phyloP scores from a whole-genome alignment of 2,329 filamentous ascomycete species.

The Berkeleyomyces rouxiae region DNA sequence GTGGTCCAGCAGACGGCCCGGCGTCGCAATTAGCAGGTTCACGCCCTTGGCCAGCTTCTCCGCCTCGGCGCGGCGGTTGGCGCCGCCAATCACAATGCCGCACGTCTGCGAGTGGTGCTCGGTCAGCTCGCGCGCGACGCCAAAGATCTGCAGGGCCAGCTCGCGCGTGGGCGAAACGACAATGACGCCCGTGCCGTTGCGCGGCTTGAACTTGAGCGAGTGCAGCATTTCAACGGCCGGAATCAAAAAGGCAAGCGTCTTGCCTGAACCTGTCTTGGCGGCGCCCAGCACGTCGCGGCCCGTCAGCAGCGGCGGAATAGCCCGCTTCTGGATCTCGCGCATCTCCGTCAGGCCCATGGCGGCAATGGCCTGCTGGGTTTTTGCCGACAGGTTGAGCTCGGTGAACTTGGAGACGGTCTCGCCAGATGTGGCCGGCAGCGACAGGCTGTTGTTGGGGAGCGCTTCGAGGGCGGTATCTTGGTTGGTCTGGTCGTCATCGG shows the following conservation, averaged over 20 bases:
- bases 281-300: conserved; percentile 87
- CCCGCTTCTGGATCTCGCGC: conserved; percentile 83
- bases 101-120: conserved; percentile 85
- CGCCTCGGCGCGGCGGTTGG: conserved; percentile 76
- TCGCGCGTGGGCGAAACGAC: conserved; percentile 88
- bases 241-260: conserved; percentile 87
- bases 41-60: conserved; percentile 91
- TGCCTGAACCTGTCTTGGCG: conserved; percentile 90
- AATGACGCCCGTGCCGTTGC: conserved; percentile 84
- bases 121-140: conserved; percentile 86
- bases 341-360: conserved; percentile 91
- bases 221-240: conserved; percentile 87
- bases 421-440: conserved; percentile 40
- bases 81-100: conserved; percentile 90
- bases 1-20: conserved; percentile 83
- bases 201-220: conserved; percentile 80
- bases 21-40: conserved; percentile 86
- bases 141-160: conserved; percentile 88
- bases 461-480: conserved; percentile 21
- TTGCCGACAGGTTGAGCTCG: conserved; percentile 72
- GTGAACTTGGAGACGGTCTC: conserved; percentile 53
- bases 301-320: conserved; percentile 74
- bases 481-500: conserved; percentile 15
- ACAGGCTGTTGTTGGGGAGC: conserved; percentile 26
- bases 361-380: conserved; percentile 71